Evolutionary conservation across 257 asterid genomes (phyloP), one percentile per base, ranked within the genome.

Genomic region (Linaria vulgaris): DNA sequence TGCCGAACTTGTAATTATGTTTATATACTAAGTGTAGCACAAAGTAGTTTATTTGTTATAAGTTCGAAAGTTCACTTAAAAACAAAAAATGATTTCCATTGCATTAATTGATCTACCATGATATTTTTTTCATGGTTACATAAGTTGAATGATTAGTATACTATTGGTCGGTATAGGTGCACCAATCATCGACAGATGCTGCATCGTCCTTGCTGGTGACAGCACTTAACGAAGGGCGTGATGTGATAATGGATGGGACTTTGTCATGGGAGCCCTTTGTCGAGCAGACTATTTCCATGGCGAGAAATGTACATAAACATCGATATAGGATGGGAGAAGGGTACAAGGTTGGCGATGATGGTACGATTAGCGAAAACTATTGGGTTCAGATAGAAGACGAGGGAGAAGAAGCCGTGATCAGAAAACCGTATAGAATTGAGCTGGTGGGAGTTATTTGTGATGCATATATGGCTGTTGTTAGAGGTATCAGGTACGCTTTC

Each of bases 201-300:
- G 98, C 98, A 16, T 92, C 98, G 1, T 92, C 98, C 0, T 87
- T 92, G 31, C 80, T 92, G 6, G 98, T 92, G 10, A 92, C 97
- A 0, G 97, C 98, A 0, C 73, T 92, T 2, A 92, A 92, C 22
- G 97, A 92, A 67, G 98, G 98, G 16, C 97, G 96, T 0, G 98
- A 92, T 12, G 98, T 92, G 75, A 88, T 92, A 68, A 88, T 92
- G 98, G 98, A 92, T 22, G 99, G 99, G 41, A 92, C 99, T 8
- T 76, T 92, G 1, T 87, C 99, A 6, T 92, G 99, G 99, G 94
- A 63, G 66, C 99, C 99, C 22, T 92, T 92, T 24, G 99, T 92
- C 3, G 87, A 92, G 80, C 95, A 92, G 74, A 89, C 95, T 5
- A 80, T 92, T 19, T 72, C 78, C 30, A 92, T 92, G 99, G 97